Evolutionary conservation across 129 eudicot species (phyloP).

Genomic region (Centrapalus pauciflorus): DNA sequence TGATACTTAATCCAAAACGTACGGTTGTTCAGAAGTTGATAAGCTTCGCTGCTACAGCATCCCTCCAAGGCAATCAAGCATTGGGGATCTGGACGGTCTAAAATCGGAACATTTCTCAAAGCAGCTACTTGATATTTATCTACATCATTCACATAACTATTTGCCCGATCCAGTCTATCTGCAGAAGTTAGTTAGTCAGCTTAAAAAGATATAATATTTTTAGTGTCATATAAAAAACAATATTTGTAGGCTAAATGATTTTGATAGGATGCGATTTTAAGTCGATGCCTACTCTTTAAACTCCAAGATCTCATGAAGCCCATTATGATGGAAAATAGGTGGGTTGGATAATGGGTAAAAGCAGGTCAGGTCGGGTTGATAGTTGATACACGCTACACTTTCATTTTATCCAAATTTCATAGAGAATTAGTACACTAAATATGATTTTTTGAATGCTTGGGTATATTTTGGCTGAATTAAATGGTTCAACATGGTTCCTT

Average conservation of each 20-base stretch:
- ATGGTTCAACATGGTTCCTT: too few species aligned
- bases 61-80: slow-evolving; percentile 45
- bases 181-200: slow-evolving; percentile 20
- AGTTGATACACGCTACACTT: too few species aligned
- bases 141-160: slow-evolving; percentile 34
- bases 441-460: too few species aligned
- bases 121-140: slow-evolving; percentile 40
- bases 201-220: background rate
- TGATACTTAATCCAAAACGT: slow-evolving; percentile 16
- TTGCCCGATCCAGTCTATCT: slow-evolving; percentile 48
- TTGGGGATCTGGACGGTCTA: slow-evolving; percentile 36
- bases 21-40: slow-evolving; percentile 59
- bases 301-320: background rate
- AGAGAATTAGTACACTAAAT: too few species aligned
- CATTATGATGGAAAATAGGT: too few species aligned
- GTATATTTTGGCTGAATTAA: too few species aligned
- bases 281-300: background rate
- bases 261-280: background rate
- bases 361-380: too few species aligned
- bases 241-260: too few species aligned
- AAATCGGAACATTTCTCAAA: slow-evolving; percentile 21
- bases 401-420: too few species aligned
- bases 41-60: slow-evolving; percentile 57
- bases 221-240: too few species aligned
- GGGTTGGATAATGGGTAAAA: too few species aligned